Conservation (phyloP, 177 flowering plant species). For the Vitis hybrid region DNA sequence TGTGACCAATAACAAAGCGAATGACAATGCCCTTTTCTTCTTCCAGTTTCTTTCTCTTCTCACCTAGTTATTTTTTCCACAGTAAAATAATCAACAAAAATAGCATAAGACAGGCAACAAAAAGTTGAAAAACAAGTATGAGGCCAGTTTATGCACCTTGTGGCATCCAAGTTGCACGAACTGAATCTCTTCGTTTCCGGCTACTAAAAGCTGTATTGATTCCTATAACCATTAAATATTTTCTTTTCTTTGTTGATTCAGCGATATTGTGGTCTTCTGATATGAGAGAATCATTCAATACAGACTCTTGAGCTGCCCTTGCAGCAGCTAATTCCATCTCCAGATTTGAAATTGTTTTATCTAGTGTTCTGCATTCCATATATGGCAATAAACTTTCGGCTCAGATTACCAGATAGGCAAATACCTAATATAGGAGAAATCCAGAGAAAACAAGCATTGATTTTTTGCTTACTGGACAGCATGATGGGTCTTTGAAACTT, state of each 20-base stretch:
- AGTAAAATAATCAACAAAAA: conserved; percentile 4
- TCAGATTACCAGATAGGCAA: not conserved
- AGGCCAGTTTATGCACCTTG: conserved; percentile 43
- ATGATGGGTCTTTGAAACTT: conserved; percentile 29
- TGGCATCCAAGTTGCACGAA: conserved; percentile 90
- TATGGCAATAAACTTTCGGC: conserved; percentile 1
- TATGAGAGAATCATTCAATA: conserved; percentile 32
- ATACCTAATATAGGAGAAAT: not conserved
- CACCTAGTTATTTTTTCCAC: conserved; percentile 41
- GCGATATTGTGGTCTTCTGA: conserved; percentile 25
- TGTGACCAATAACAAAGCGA: conserved; percentile 82
- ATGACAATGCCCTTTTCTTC: conserved; percentile 71
- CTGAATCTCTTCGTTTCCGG: conserved; percentile 77
- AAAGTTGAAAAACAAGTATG: not conserved
- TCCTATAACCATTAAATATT: conserved; percentile 74
- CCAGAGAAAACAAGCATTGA: conserved; percentile 8
- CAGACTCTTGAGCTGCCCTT: conserved; percentile 48
- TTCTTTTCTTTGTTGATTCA: conserved; percentile 35
- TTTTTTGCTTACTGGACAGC: conserved; percentile 23
- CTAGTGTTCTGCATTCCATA: conserved; percentile 47
- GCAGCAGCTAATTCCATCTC: conserved; percentile 58
- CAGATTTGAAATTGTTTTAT: conserved; percentile 47
- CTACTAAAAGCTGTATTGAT: conserved; percentile 83
- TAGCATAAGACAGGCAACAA: not conserved
- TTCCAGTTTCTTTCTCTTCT: conserved; percentile 65